A percentile compares a stretch with the other conserved stretches of the same genome.
These are phyloP conservation scores for Spinacia oleracea DNA, from an alignment of 179 eudicot genomes.

Conservation along the genomic window DNA sequence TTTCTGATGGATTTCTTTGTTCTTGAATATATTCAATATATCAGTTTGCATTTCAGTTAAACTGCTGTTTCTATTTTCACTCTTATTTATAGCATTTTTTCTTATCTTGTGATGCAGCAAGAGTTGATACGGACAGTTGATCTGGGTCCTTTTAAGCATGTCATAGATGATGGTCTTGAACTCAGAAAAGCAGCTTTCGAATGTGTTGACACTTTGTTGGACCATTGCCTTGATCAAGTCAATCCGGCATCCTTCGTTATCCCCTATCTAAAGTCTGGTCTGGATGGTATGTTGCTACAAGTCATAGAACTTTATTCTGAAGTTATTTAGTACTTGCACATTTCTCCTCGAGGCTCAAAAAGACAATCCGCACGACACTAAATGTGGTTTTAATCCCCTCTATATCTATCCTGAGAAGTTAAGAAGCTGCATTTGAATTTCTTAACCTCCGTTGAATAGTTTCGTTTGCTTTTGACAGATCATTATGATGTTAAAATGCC, in stretches of 20 bases:
- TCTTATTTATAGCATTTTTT: not conserved
- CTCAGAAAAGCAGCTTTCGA: constrained; percentile 97
- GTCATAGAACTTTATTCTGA: not conserved
- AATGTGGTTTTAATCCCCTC: not conserved
- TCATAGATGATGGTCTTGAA: constrained; percentile 98
- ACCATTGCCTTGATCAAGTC: constrained; percentile 90
- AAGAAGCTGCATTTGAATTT: not conserved
- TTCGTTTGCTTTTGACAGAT: constrained; percentile 49
- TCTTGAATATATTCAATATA: not conserved
- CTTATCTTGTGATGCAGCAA: constrained; percentile 54
- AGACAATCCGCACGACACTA: not conserved
- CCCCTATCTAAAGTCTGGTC: constrained; percentile 83
- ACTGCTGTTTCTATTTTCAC: not conserved
- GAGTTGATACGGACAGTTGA: constrained; percentile 96
- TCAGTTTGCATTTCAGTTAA: not conserved
- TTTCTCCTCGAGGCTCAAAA: not conserved
- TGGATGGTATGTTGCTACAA: constrained; percentile 65
- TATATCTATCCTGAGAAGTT: not conserved
- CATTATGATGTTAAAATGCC: constrained; percentile 99
- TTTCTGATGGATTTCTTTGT: not conserved
- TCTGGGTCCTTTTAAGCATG: constrained; percentile 96
- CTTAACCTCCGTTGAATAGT: not conserved
- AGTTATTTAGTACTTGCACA: not conserved
- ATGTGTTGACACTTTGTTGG: constrained; percentile 92
- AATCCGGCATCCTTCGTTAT: constrained; percentile 90